A percentile compares a stretch with the other conserved stretches of the same genome.
These are phyloP conservation scores for Lycium barbarum DNA, from an alignment of 257 asterid genomes.

Conservation along the genomic window DNA sequence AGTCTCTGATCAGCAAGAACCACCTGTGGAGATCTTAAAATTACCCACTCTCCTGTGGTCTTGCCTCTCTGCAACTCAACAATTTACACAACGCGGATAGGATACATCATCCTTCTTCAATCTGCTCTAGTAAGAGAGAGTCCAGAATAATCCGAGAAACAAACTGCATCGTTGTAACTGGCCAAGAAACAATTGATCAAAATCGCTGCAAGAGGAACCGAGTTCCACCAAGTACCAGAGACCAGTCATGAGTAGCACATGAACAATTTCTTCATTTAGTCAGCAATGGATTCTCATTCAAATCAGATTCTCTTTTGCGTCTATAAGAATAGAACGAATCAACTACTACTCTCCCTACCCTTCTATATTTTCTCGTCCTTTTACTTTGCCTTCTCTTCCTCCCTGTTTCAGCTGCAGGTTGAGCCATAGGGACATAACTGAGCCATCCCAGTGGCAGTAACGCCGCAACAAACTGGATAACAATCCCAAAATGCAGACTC, in stretches of 20 bases:
- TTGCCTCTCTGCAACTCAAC: not conserved
- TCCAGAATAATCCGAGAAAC: not conserved
- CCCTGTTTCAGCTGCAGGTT: conserved; percentile 47
- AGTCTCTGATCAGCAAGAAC: not conserved
- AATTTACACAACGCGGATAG: not conserved
- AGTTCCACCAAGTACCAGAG: not conserved
- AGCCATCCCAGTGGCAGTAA: conserved; percentile 73
- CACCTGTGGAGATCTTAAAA: not conserved
- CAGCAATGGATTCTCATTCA: conserved; percentile 38
- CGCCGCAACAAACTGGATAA: conserved; percentile 73
- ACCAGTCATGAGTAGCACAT: not conserved
- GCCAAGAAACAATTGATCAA: not conserved
- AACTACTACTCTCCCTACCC: conserved; percentile 61
- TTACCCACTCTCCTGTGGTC: not conserved
- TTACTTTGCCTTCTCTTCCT: conserved; percentile 52
- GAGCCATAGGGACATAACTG: conserved; percentile 50
- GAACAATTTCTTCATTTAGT: conserved; percentile 12
- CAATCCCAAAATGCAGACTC: conserved; percentile 67
- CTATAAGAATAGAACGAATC: conserved; percentile 61
- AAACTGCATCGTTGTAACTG: not conserved
- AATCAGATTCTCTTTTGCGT: conserved; percentile 61
- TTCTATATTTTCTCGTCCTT: conserved; percentile 54
- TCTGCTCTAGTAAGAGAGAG: not conserved
- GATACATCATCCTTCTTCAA: not conserved
- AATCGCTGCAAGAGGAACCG: not conserved